Base-by-base conservation (phyloP, 139 green algal genomes). In the Tetratostichococcus sp. region DNA sequence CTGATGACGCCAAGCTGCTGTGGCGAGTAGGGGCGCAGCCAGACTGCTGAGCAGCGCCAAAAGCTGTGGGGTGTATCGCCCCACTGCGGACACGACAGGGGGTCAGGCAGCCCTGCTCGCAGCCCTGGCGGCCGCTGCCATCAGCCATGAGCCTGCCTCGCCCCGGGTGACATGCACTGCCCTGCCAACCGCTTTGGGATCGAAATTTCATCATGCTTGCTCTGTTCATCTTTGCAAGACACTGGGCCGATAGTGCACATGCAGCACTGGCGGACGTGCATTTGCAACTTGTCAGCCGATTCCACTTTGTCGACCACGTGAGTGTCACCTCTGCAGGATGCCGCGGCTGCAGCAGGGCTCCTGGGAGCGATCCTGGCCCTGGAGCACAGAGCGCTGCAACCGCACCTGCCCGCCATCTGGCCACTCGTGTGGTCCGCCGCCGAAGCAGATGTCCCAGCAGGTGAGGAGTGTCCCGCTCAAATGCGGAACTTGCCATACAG, bases 311-410 rank as follows among this genome's bases (percentile, higher is more conserved):
- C n/a, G n/a, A n/a, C n/a, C n/a, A n/a, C n/a, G n/a, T n/a, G n/a
- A n/a, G n/a, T 50, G 17, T 34, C 62, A n/a, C 62, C 17, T 30
- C 14, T 35, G 65, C n/a, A 42, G 65, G 30, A 69, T 34, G 30
- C 65, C 6, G 30, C 33, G 0, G 79, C 74, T 16, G 68, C 74
- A 1, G 69, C 82, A 28, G 67, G n/a, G 4, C 75, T 80, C n/a
- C 43, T 84, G 32, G 42, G 35, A 4, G 75, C 65, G n/a, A 42
- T 84, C 1, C 42, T 84, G 39, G 75, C 76, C 1, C 69, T 84
- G 34, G 79, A 84, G 70, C 79, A 84, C 70, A 33, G 75, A 4
- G 58, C 58, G 4, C 50, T 82, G 23, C 79, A 82, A 69, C 14
- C 33, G 21, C 39, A 6, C 39, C 71, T 84, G 35, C 58, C 65